A percentile compares a stretch with the other conserved stretches of the same genome.
phyloP scores from a whole-genome alignment of 2,329 filamentous ascomycete species.

The Paracorniculantispora psalliotae region DNA sequence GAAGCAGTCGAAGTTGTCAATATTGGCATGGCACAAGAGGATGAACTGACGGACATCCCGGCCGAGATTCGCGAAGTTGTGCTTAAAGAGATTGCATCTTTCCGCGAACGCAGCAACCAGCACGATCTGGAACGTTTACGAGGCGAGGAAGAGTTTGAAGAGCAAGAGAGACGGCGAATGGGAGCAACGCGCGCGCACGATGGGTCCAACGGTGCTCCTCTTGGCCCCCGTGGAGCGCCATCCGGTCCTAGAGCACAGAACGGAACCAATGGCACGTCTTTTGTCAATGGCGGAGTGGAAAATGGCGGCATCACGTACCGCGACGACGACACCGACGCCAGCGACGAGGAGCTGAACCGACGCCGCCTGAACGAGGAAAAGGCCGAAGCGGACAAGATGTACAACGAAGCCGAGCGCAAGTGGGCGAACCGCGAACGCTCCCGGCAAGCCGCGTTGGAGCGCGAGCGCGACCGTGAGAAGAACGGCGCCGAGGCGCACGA shows the following conservation, averaged over 20 bases:
- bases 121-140: conserved; percentile 83
- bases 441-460: conserved; percentile 75
- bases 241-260: conserved; percentile 62
- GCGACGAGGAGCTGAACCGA: conserved; percentile 77
- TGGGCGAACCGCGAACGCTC: conserved; percentile 89
- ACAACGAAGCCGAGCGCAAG: conserved; percentile 77
- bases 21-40: conserved; percentile 80
- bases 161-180: conserved; percentile 72
- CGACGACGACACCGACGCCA: conserved; percentile 82
- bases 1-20: conserved; percentile 80
- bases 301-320: conserved; percentile 57
- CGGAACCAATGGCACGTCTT: conserved; percentile 51
- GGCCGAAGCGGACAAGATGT: conserved; percentile 73
- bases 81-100: conserved; percentile 87
- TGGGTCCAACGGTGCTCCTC: conserved; percentile 45
- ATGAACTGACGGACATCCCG: conserved; percentile 92
- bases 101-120: conserved; percentile 84
- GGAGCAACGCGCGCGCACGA: conserved; percentile 60
- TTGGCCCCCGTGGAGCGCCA: conserved; percentile 51
- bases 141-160: conserved; percentile 88
- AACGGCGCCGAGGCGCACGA: conserved; percentile 64
- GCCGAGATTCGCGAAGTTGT: conserved; percentile 95
- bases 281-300: conserved; percentile 59
- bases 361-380: conserved; percentile 66
- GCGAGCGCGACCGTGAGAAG: conserved; percentile 75